phyloP scores from a whole-genome alignment of 176 grass and related monocot species.

The Urochloa ruziziensis region DNA sequence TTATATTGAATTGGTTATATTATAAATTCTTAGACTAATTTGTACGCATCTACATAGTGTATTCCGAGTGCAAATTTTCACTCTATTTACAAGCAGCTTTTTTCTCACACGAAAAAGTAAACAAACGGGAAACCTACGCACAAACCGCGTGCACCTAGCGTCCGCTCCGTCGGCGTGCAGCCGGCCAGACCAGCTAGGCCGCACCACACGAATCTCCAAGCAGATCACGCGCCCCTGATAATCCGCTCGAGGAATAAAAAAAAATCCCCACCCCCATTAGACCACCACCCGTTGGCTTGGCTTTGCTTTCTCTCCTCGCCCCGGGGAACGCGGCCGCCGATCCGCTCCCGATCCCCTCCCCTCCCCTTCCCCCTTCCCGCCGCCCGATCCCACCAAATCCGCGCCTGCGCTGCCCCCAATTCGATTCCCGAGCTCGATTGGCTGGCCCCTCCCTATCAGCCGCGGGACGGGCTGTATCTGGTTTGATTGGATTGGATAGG shows the following conservation, averaged over 20 bases:
- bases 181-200: neutral
- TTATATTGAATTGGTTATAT: no score
- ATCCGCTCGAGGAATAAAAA: neutral
- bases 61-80: no score
- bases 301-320: neutral
- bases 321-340: slow-evolving; percentile 45
- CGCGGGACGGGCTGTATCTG: neutral
- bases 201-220: slow-evolving; percentile 1
- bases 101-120: neutral
- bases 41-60: no score
- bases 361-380: neutral
- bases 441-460: neutral
- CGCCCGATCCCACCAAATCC: slow-evolving; percentile 22
- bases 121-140: neutral
- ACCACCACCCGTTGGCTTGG: slow-evolving; percentile 5
- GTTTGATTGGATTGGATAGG: neutral
- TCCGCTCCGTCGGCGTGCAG: neutral
- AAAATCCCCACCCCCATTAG: neutral
- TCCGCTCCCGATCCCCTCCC: slow-evolving; percentile 27
- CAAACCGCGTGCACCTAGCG: neutral
- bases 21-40: no score
- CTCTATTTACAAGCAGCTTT: no score
- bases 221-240: neutral
- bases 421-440: neutral
- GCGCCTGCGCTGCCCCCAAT: neutral